These are phyloP conservation scores for Euphrasia arctica DNA, from an alignment of 305 asterid species.

Conservation along the genomic window DNA sequence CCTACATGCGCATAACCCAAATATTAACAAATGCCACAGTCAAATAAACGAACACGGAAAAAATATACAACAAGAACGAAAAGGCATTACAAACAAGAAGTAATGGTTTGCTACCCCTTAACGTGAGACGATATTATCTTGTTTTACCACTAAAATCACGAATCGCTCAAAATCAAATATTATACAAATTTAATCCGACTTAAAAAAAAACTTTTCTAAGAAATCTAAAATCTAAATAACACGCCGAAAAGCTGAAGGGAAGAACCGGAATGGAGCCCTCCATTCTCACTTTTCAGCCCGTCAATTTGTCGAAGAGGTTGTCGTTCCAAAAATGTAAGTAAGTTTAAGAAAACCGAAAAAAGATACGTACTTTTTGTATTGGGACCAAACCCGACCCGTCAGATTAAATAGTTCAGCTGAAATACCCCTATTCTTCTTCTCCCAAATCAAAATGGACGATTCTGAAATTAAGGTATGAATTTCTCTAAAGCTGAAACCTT, in stretches of 20 bases:
- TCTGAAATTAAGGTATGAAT: too few species aligned
- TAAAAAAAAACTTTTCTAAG: background rate
- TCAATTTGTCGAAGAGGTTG: too few species aligned
- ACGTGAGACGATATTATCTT: background rate
- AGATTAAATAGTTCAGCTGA: too few species aligned
- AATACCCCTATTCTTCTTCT: too few species aligned
- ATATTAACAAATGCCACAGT: conserved; percentile 18
- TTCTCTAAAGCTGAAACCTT: too few species aligned
- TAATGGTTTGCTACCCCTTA: background rate
- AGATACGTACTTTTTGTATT: too few species aligned
- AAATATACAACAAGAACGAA: background rate
- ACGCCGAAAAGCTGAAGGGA: background rate
- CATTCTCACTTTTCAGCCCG: too few species aligned
- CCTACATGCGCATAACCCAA: conserved; percentile 37
- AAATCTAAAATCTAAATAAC: background rate
- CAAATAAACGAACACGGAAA: background rate
- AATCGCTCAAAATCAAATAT: background rate
- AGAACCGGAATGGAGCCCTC: background rate
- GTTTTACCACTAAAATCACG: background rate
- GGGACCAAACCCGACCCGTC: too few species aligned
- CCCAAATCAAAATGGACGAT: too few species aligned
- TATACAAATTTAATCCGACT: background rate
- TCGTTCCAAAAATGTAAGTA: too few species aligned
- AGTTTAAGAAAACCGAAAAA: too few species aligned
- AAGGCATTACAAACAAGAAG: background rate